Conservation (phyloP, 2,329 filamentous ascomycete species). For the Alternaria hordeiaustralica region DNA sequence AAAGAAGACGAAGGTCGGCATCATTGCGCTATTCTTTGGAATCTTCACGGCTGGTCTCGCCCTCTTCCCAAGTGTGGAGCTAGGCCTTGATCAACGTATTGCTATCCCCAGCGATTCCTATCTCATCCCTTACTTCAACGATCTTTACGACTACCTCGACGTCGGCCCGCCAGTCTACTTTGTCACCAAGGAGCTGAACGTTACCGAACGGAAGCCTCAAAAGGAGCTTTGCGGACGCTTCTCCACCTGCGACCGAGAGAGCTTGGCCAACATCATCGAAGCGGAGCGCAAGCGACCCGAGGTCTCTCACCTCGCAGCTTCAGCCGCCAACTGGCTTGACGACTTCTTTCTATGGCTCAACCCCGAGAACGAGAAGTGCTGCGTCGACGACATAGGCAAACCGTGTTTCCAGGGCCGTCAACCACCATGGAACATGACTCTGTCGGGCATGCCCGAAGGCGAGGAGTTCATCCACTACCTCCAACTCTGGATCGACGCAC, state of each 20-base stretch:
- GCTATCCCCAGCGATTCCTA: slow-evolving; percentile 95
- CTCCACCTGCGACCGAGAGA: slow-evolving; percentile 83
- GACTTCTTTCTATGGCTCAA: slow-evolving; percentile 98
- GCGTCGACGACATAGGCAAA: slow-evolving; percentile 67
- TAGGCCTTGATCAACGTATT: slow-evolving; percentile 93
- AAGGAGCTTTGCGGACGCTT: slow-evolving; percentile 90
- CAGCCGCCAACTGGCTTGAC: slow-evolving; percentile 94
- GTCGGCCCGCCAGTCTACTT: slow-evolving; percentile 96
- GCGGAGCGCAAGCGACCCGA: slow-evolving; percentile 90
- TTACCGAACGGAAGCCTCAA: slow-evolving; percentile 77
- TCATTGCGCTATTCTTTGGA: slow-evolving; percentile 84
- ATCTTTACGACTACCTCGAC: slow-evolving; percentile 90
- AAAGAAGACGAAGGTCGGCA: slow-evolving; percentile 76
- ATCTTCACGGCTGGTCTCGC: slow-evolving; percentile 86
- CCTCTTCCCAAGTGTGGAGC: slow-evolving; percentile 80
- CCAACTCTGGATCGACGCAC: slow-evolving; percentile 78
- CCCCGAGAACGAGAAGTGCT: slow-evolving; percentile 71
- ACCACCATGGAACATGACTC: slow-evolving; percentile 86
- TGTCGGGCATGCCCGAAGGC: slow-evolving; percentile 90
- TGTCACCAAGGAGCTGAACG: slow-evolving; percentile 81
- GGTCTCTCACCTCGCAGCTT: slow-evolving; percentile 85
- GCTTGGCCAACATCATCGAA: slow-evolving; percentile 87
- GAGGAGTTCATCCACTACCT: slow-evolving; percentile 90
- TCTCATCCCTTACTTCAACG: slow-evolving; percentile 94
- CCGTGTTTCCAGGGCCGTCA: slow-evolving; percentile 80